Evolutionary conservation across 2,329 filamentous ascomycete species (phyloP).

Genomic region (Rutstroemia sp.): DNA sequence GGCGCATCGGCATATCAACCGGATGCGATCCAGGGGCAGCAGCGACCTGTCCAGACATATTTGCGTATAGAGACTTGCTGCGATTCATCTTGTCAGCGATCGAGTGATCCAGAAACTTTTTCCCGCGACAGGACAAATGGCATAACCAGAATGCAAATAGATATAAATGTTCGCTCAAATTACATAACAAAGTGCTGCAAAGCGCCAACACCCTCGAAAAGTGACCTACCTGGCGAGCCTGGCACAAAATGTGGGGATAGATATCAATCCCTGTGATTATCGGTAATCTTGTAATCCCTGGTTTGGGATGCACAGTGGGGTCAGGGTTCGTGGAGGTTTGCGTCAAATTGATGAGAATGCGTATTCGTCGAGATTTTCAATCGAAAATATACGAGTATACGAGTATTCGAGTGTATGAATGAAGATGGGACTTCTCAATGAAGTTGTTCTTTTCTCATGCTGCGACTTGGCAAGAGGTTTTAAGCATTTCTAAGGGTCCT

Average conservation of each 20-base stretch:
- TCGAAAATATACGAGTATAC: too few relatives aligned
- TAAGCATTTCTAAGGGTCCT: too few relatives aligned
- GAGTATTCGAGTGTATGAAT: too few relatives aligned
- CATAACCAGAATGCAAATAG: neutral
- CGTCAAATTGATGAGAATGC: too few relatives aligned
- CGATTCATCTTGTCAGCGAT: constrained; percentile 15
- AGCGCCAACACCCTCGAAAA: neutral
- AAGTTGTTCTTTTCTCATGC: too few relatives aligned
- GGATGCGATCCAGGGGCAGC: constrained; percentile 22
- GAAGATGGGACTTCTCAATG: too few relatives aligned
- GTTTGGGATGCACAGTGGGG: too few relatives aligned
- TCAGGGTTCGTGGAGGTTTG: too few relatives aligned
- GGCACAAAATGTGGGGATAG: neutral
- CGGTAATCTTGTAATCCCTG: too few relatives aligned
- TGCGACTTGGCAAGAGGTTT: too few relatives aligned
- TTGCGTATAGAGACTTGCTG: constrained; percentile 17
- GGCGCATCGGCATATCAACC: constrained; percentile 22
- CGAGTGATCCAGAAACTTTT: neutral
- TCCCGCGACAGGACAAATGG: neutral
- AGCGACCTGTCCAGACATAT: constrained; percentile 20
- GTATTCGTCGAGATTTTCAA: too few relatives aligned
- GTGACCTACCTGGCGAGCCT: neutral
- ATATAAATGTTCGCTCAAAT: too few relatives aligned
- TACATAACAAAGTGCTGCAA: neutral
- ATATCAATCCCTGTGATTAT: neutral